Base-by-base conservation (phyloP, 1,139 yeast genomes). In the Arxiozyma slooffiae region DNA sequence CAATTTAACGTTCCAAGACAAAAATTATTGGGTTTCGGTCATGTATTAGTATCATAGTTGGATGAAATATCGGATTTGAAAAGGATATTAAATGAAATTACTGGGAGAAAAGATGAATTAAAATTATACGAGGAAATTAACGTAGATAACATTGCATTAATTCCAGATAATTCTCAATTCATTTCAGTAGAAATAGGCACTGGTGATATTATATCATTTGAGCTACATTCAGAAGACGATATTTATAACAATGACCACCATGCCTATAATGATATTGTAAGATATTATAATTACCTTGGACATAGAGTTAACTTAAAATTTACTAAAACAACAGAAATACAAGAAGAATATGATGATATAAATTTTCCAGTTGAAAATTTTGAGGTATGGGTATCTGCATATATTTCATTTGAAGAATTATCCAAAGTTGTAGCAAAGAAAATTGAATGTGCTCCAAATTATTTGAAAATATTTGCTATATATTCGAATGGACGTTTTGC, bases 141-240 rank as follows among this genome's bases (percentile, higher is more conserved):
- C 49, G 82, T 82, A 3, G 73, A 74, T 2, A 78, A 79, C 62
- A 74, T 87, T 48, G 86, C 82, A 41, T 11, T 38, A 16, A 59
- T 80, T 8, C 73, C 77, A 44, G 63, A 69, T 4, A 62, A 67
- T 6, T 67, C 71, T 41, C 59, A 61, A 47, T 54, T 67, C 26
- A 79, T 77, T 55, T 77, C 79, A 54, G 74, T 79, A 39, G 97
- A 89, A 62, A 68, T 90, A 39, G 75, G 76, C 18, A 81, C 77
- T 57, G 97, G 97, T 57, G 97, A 89, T 63, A 85, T 90, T 16
- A 67, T 90, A 17, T 74, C 85, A 30, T 76, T 85, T 48, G 83
- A 83, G 52, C 64, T 66, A 41, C 62, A 66, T 1, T 9, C 26
- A 16, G 41, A 26, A 1, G 7, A 21, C 4, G 1, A 14, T 7